These are phyloP conservation scores for Aspergillus pseudotamarii DNA, from an alignment of 2,329 filamentous ascomycete genomes.

Conservation along the genomic window DNA sequence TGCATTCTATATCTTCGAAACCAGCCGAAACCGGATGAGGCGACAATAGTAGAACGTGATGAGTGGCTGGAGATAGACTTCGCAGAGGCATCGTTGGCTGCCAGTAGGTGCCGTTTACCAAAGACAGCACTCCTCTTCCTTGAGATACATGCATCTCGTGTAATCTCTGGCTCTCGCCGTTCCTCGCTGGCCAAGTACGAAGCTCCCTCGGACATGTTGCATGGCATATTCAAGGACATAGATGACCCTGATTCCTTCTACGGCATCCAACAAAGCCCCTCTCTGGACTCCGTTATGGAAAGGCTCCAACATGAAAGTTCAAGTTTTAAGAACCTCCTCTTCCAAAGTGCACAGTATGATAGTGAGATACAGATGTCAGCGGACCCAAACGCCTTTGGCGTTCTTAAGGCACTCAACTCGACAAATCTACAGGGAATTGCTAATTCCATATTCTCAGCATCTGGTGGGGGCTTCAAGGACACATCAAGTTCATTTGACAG, in stretches of 20 bases:
- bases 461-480: constrained; percentile 58
- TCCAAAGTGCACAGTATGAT: constrained; percentile 88
- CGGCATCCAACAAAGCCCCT: constrained; percentile 78
- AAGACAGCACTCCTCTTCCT: constrained; percentile 83
- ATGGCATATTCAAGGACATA: constrained; percentile 85
- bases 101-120: constrained; percentile 78
- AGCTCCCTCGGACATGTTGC: constrained; percentile 68
- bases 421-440: constrained; percentile 86
- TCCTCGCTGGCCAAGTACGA: constrained; percentile 61
- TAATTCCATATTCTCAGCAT: constrained; percentile 71
- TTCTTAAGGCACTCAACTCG: constrained; percentile 75
- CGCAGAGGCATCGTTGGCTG: constrained; percentile 68
- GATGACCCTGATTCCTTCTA: constrained; percentile 98
- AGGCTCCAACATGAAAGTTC: constrained; percentile 88
- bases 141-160: constrained; percentile 68
- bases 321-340: constrained; percentile 82
- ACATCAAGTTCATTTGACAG: constrained; percentile 62
- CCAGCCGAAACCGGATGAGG: constrained; percentile 73
- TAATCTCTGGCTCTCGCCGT: constrained; percentile 62
- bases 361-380: constrained; percentile 70
- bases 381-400: constrained; percentile 64
- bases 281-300: constrained; percentile 74
- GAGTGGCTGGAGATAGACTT: constrained; percentile 87
- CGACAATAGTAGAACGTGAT: constrained; percentile 75
- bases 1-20: constrained; percentile 85